These are phyloP conservation scores for Sclerotinia nivalis DNA, from an alignment of 2,329 filamentous ascomycete species.

Conservation along the genomic window DNA sequence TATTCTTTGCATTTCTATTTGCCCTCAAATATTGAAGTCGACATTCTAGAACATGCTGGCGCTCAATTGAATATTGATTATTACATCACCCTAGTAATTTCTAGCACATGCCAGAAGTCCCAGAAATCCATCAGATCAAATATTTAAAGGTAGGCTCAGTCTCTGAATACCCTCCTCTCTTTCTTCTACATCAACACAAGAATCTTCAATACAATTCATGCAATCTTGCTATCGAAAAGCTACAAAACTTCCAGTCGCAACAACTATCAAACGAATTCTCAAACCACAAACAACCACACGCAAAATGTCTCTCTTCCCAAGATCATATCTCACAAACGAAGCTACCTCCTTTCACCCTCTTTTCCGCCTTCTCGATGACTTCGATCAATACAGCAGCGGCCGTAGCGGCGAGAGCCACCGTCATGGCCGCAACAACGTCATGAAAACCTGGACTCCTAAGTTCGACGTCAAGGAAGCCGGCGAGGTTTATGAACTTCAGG, in stretches of 20 bases:
- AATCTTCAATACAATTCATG: conserved; percentile 24
- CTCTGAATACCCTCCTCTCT: not conserved
- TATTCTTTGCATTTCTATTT: conserved; percentile 18
- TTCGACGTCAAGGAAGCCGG: conserved; percentile 76
- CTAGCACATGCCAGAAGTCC: conserved; percentile 20
- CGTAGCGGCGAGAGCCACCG: conserved; percentile 14
- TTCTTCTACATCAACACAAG: conserved; percentile 24
- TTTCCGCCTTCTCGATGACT: conserved; percentile 65
- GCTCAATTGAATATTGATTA: not conserved
- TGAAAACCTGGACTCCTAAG: conserved; percentile 66
- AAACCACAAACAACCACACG: conserved; percentile 36
- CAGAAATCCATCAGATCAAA: not conserved
- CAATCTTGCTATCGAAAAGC: conserved; percentile 18
- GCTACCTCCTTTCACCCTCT: conserved; percentile 56
- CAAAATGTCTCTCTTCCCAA: conserved; percentile 63
- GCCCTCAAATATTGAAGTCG: not conserved
- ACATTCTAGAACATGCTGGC: conserved; percentile 14
- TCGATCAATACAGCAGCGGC: conserved; percentile 53
- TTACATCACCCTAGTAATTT: conserved; percentile 10
- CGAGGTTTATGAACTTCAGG: conserved; percentile 72
- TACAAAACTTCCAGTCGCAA: conserved; percentile 23
- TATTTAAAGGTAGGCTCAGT: conserved; percentile 22
- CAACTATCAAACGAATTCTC: conserved; percentile 24
- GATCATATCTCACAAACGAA: conserved; percentile 45
- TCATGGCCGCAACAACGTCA: conserved; percentile 28